Evolutionary conservation across 2,329 filamentous ascomycete species (phyloP).

Genomic region (Colletotrichum chrysophilum): DNA sequence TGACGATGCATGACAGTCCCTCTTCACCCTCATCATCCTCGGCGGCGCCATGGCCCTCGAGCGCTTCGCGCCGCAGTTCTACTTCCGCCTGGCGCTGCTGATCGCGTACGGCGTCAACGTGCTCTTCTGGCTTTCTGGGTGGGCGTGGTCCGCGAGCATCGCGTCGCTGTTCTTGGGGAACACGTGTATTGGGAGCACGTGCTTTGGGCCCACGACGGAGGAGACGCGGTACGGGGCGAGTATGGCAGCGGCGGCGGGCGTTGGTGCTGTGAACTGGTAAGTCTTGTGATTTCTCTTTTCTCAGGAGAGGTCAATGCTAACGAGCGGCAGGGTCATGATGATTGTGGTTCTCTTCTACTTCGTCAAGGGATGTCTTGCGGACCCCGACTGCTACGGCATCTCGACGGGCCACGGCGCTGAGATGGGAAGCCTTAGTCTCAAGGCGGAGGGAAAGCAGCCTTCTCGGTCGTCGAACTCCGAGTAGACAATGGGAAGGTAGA

Average conservation of each 20-base stretch:
- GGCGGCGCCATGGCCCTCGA: slow-evolving; percentile 42
- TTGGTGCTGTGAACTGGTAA: slow-evolving; percentile 47
- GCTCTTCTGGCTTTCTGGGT: slow-evolving; percentile 50
- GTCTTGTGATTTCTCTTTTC: not conserved
- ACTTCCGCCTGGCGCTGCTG: slow-evolving; percentile 42
- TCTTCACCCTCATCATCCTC: slow-evolving; percentile 46
- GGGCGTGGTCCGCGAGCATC: slow-evolving; percentile 46
- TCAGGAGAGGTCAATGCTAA: not conserved
- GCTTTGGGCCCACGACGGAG: slow-evolving; percentile 24
- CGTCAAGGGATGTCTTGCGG: slow-evolving; percentile 35
- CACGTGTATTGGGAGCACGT: slow-evolving; percentile 23
- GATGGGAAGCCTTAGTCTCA: slow-evolving; percentile 29
- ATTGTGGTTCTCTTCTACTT: slow-evolving; percentile 44
- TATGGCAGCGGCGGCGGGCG: slow-evolving; percentile 42
- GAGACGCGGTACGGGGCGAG: slow-evolving; percentile 29
- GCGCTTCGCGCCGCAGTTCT: slow-evolving; percentile 38
- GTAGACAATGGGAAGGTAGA: not conserved
- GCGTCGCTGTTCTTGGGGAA: slow-evolving; percentile 29
- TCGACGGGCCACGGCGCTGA: slow-evolving; percentile 26
- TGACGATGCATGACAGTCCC: slow-evolving; percentile 32
- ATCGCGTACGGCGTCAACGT: slow-evolving; percentile 38
- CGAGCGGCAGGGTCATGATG: slow-evolving; percentile 37
- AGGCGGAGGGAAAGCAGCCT: slow-evolving; percentile 22
- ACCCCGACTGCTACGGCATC: slow-evolving; percentile 18
- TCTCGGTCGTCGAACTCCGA: not conserved